Evolutionary conservation across 192 early-diverging fungal genomes (phyloP), one percentile per base, ranked within the genome.

Genomic region (Coemansia nantahalensis): DNA sequence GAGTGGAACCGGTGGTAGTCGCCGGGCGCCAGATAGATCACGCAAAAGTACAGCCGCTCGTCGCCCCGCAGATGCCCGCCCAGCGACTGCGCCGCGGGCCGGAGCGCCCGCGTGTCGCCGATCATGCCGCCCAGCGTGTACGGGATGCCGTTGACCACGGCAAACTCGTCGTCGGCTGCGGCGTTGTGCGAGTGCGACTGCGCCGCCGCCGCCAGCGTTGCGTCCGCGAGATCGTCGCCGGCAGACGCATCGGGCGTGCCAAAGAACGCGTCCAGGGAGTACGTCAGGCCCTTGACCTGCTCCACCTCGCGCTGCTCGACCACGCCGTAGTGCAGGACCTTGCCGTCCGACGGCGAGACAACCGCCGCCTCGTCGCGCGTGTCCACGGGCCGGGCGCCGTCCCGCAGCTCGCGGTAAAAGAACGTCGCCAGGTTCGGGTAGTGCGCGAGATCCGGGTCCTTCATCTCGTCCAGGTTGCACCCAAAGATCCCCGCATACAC

Each of bases 1-100:
- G 95, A 94, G 52, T 99, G 97, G 85, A 95, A 99, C 14, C 93
- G 85, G 68, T 99, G 97, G 73, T 99, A 99, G 67, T 99, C 97
- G 1, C 95, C 97, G 7, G 97, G 97, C 0, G 95, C 91, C 52
- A 99, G 70, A 58, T 99, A 99, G 22, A 99, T 87, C 10, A 98
- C 94, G 55, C 82, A 84, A 64, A 89, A 99, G 51, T 84, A 94
- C 24, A 98, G 80, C 11, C 76, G 64, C 60, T 95, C 89, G 52
- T 87, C 86, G 19, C 78, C 73, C 30, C 74, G 73, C 19, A 82
- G 47, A 12, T 64, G 58, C 44, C 77, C 70, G 30, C 72, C 62
- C 39, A 80, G 53, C 2, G 64, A 54, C 48, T 56, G 60, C 13
- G 56, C 47, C 6, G 70, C 65, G 2, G 60, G 61, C n/a, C 45